A percentile compares a stretch with the other conserved stretches of the same genome.
Evolutionary conservation across 2,329 filamentous ascomycete genomes (phyloP).

Genomic region (Fusarium sterilihyphosum): DNA sequence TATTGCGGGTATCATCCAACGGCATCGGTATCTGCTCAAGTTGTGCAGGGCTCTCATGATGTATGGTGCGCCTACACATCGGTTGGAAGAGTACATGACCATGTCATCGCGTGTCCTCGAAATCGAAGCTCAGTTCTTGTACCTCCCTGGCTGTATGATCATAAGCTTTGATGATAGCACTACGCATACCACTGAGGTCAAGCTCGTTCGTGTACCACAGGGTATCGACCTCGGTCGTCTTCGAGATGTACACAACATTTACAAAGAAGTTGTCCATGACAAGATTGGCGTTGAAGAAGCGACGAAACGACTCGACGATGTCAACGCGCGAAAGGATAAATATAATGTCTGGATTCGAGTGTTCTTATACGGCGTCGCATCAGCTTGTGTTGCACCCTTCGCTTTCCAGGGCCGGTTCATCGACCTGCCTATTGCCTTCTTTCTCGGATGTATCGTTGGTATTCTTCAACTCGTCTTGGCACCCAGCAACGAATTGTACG

Average conservation of each 20-base stretch:
- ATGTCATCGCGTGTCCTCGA: conserved; percentile 91
- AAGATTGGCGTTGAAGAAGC: conserved; percentile 78
- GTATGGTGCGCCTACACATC: conserved; percentile 90
- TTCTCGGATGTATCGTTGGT: conserved; percentile 79
- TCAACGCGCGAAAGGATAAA: conserved; percentile 58
- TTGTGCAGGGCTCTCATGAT: conserved; percentile 88
- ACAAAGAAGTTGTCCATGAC: conserved; percentile 85
- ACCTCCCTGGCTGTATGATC: conserved; percentile 93
- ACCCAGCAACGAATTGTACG: conserved; percentile 77
- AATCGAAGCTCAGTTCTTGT: conserved; percentile 89
- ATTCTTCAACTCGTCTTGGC: conserved; percentile 78
- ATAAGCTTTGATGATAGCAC: conserved; percentile 83
- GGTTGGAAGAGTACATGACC: conserved; percentile 89
- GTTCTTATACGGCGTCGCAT: conserved; percentile 78
- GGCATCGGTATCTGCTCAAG: conserved; percentile 85
- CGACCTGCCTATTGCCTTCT: conserved; percentile 80
- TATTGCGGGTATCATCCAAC: conserved; percentile 75
- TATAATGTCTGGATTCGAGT: conserved; percentile 66
- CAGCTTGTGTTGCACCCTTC: conserved; percentile 80
- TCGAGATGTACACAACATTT: conserved; percentile 78
- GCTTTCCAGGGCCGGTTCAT: conserved; percentile 81
- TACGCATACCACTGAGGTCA: conserved; percentile 83
- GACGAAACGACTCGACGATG: conserved; percentile 67
- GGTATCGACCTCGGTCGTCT: conserved; percentile 80
- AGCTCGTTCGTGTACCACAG: conserved; percentile 74